These are phyloP conservation scores for Diplodia intermedia DNA, from an alignment of 2,329 filamentous ascomycete species.

Conservation along the genomic window DNA sequence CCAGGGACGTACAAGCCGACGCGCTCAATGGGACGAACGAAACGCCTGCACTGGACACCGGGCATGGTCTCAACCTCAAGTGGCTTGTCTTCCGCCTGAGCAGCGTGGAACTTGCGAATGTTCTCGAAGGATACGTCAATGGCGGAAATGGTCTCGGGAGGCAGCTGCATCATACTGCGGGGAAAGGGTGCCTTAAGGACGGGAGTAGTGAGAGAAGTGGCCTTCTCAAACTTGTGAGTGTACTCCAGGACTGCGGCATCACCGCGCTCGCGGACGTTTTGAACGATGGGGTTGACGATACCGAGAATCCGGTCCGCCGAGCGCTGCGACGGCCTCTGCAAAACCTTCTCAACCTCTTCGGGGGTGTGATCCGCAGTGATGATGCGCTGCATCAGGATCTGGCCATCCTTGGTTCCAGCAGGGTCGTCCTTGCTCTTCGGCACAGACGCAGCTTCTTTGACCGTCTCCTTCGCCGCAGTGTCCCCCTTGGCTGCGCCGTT, in stretches of 20 bases:
- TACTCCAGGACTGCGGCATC: slow-evolving; percentile 90
- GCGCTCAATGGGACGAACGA: slow-evolving; percentile 88
- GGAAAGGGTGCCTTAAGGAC: slow-evolving; percentile 92
- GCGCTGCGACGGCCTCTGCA: slow-evolving; percentile 90
- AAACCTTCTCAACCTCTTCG: slow-evolving; percentile 71
- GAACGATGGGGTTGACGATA: slow-evolving; percentile 90
- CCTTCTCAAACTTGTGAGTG: slow-evolving; percentile 98
- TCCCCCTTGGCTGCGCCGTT: slow-evolving; percentile 37
- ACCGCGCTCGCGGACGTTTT: slow-evolving; percentile 81
- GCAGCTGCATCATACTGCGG: slow-evolving; percentile 80
- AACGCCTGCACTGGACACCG: slow-evolving; percentile 91
- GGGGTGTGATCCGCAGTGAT: slow-evolving; percentile 69
- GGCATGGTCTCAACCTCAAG: slow-evolving; percentile 96
- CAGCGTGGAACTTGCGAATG: slow-evolving; percentile 90
- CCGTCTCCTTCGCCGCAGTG: slow-evolving; percentile 46
- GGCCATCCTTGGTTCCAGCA: slow-evolving; percentile 56
- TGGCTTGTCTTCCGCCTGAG: slow-evolving; percentile 83
- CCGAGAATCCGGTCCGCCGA: slow-evolving; percentile 93
- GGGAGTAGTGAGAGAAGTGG: slow-evolving; percentile 85
- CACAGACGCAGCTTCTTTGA: slow-evolving; percentile 61
- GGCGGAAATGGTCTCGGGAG: slow-evolving; percentile 84
- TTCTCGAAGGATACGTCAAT: slow-evolving; percentile 95
- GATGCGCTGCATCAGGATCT: slow-evolving; percentile 84
- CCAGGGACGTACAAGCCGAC: slow-evolving; percentile 97
- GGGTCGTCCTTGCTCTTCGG: slow-evolving; percentile 61